phyloP scores from a whole-genome alignment of 495 filamentous ascomycete species.

The Penicillium ochrochloron region DNA sequence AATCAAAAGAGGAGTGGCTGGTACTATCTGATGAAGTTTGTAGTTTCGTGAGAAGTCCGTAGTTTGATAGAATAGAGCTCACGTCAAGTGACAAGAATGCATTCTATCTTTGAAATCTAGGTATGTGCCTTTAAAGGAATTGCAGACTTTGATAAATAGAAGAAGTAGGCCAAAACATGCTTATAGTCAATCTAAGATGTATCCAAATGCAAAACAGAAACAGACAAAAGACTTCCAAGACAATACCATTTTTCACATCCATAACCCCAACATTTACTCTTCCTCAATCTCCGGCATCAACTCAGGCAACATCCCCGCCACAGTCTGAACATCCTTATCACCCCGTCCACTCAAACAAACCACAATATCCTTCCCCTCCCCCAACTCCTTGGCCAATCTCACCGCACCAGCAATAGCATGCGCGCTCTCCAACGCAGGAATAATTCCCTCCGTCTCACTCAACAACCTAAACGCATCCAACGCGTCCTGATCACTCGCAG shows the following conservation, averaged over 20 bases:
- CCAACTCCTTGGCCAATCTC: slow-evolving; percentile 85
- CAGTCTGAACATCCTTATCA: slow-evolving; percentile 97
- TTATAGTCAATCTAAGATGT: background rate
- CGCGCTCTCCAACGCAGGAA: slow-evolving; percentile 59
- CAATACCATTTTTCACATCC: background rate
- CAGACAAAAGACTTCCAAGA: background rate
- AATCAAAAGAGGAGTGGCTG: too few relatives aligned
- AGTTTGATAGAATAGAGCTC: too few relatives aligned
- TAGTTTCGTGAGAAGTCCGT: too few relatives aligned
- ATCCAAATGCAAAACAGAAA: background rate
- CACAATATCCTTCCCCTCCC: slow-evolving; percentile 81
- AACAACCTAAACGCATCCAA: slow-evolving; percentile 81
- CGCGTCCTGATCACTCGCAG: slow-evolving; percentile 86
- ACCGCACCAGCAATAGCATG: slow-evolving; percentile 91
- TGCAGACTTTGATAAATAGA: too few relatives aligned
- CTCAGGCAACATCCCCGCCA: slow-evolving; percentile 82
- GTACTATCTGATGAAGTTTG: too few relatives aligned
- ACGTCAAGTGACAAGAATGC: too few relatives aligned
- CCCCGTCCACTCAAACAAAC: slow-evolving; percentile 88
- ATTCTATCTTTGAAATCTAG: too few relatives aligned
- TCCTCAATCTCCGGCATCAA: slow-evolving; percentile 1
- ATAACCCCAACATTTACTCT: background rate
- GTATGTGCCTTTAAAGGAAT: too few relatives aligned
- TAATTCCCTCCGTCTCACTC: slow-evolving; percentile 36
- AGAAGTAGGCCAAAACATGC: background rate